A percentile compares a stretch with the other conserved stretches of the same genome.
Evolutionary conservation across 192 early-diverging fungal genomes (phyloP).

Genomic region (Fimicolochytrium jonesii): DNA sequence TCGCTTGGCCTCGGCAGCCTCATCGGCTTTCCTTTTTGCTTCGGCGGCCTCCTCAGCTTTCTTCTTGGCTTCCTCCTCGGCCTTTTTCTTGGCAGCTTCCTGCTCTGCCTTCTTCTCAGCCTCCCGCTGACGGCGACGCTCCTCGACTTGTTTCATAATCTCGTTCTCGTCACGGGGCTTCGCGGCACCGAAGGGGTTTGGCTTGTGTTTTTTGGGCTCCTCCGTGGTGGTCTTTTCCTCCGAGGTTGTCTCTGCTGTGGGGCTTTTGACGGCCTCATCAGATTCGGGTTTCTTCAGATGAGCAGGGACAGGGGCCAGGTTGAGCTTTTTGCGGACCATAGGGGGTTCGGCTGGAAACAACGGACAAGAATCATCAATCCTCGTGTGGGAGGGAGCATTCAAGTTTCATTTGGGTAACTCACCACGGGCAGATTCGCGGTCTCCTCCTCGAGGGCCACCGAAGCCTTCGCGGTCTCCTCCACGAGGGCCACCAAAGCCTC

Average conservation of each 20-base stretch:
- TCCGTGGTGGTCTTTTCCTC: slow-evolving; percentile 6
- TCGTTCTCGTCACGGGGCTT: slow-evolving; percentile 49
- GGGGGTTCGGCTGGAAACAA: too few species aligned
- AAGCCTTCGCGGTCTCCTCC: slow-evolving; percentile 18
- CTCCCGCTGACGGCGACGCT: slow-evolving; percentile 38
- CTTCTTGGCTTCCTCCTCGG: slow-evolving; percentile 24
- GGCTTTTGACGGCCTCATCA: background rate
- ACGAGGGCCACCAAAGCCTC: slow-evolving; percentile 18
- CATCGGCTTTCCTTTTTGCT: slow-evolving; percentile 3
- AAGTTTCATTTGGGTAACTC: too few species aligned
- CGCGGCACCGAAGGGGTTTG: slow-evolving; percentile 55
- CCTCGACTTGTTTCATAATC: slow-evolving; percentile 49
- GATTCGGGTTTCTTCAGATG: background rate
- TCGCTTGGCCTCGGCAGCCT: background rate
- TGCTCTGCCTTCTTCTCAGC: slow-evolving; percentile 34
- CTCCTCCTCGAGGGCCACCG: background rate
- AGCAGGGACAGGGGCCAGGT: slow-evolving; percentile 31
- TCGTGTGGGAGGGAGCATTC: too few species aligned
- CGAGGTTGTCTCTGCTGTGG: slow-evolving; percentile 2
- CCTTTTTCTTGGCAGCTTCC: slow-evolving; percentile 30
- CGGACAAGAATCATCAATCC: too few species aligned
- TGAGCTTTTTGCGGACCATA: slow-evolving; percentile 31
- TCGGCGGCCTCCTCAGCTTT: slow-evolving; percentile 1
- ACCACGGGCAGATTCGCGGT: background rate
- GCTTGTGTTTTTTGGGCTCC: slow-evolving; percentile 35